Conservation (phyloP, 768 basidiomycete species). For the Boletus sensibilis region DNA sequence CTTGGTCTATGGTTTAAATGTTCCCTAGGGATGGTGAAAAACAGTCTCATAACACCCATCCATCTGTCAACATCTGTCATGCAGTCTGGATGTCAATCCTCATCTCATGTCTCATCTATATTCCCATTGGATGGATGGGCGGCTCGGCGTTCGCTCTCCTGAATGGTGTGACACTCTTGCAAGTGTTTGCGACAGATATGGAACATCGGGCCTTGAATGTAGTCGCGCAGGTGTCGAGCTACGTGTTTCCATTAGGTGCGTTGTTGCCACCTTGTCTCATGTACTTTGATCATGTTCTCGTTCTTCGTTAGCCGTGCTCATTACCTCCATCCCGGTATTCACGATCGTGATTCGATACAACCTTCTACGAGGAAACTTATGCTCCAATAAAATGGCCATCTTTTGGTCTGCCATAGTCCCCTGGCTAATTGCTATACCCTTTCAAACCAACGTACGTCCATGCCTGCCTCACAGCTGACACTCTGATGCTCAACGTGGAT, state of each 20-base stretch:
- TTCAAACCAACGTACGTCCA: constrained; percentile 24
- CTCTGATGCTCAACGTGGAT: not conserved
- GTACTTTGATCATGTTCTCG: not conserved
- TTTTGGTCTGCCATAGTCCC: constrained; percentile 26
- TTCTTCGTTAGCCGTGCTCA: constrained; percentile 19
- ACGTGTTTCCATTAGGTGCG: constrained; percentile 23
- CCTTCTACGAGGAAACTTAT: constrained; percentile 24
- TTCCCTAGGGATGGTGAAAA: too few species aligned
- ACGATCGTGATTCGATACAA: constrained; percentile 27
- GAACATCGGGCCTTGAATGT: constrained; percentile 2
- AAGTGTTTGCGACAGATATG: constrained; percentile 10
- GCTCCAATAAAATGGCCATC: constrained; percentile 22
- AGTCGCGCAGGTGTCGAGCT: constrained; percentile 17
- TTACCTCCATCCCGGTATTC: constrained; percentile 26
- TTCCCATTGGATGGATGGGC: constrained; percentile 25
- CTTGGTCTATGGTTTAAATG: too few species aligned
- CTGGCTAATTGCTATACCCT: constrained; percentile 25
- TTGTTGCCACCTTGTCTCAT: not conserved
- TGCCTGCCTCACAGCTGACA: not conserved
- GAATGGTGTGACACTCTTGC: constrained; percentile 14
- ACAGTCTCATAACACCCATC: constrained; percentile 24
- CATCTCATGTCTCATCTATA: constrained; percentile 25
- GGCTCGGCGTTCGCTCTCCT: constrained; percentile 13
- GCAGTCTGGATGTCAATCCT: constrained; percentile 24
- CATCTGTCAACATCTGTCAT: constrained; percentile 21